Conservation (phyloP, 345 rosid species). For the Ailanthus altissimus region DNA sequence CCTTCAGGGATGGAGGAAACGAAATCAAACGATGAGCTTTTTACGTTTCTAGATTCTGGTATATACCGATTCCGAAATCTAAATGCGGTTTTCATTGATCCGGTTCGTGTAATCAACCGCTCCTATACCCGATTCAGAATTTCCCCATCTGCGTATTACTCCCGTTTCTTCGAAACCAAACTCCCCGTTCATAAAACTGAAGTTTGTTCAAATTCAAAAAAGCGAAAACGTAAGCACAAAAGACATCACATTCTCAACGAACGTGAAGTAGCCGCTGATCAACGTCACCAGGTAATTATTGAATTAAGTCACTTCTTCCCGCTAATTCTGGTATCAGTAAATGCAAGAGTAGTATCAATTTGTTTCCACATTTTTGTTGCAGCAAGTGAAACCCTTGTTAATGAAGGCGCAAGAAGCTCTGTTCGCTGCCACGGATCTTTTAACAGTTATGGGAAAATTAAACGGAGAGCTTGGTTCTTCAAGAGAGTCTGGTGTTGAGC, state of each 20-base stretch:
- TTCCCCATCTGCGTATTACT: conserved; percentile 69
- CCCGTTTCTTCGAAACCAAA: conserved; percentile 65
- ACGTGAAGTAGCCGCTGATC: conserved; percentile 63
- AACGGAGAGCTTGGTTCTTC: conserved; percentile 34
- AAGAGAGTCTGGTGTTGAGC: conserved; percentile 25
- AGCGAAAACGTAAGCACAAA: conserved; percentile 59
- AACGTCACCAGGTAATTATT: conserved; percentile 62
- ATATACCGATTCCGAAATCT: conserved; percentile 48
- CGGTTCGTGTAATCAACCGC: conserved; percentile 67
- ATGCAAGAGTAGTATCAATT: too few relatives aligned
- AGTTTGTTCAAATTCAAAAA: conserved; percentile 35
- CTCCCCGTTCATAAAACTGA: conserved; percentile 20
- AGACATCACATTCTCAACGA: conserved; percentile 42
- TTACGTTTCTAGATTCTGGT: conserved; percentile 49
- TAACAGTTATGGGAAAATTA: conserved; percentile 40
- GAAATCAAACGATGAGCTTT: conserved; percentile 21
- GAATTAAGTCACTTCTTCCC: background rate
- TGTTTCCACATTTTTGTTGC: background rate
- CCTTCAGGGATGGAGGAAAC: conserved; percentile 30
- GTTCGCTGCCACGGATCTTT: conserved; percentile 43
- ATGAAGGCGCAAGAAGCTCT: conserved; percentile 55
- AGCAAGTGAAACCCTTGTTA: conserved; percentile 56
- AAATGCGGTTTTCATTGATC: conserved; percentile 55
- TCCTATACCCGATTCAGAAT: conserved; percentile 56
- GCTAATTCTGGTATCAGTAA: background rate